A percentile compares a stretch with the other conserved stretches of the same genome.
Conservation (phyloP, 805 yeast genomes). For the Schwanniomyces yamadae region DNA sequence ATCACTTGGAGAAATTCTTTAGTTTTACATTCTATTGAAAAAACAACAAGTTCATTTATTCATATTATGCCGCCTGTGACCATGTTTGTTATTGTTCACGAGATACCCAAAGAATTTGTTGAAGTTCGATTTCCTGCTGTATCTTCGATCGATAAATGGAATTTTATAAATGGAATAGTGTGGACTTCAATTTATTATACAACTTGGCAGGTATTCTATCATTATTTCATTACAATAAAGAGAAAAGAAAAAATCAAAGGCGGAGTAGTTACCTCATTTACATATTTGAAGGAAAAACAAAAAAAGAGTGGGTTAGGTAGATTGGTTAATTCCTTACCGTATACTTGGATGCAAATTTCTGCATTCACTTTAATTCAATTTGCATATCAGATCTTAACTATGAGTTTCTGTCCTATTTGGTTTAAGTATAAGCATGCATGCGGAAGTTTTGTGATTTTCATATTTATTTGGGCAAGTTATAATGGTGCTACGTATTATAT, state of each 20-base stretch:
- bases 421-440: constrained; percentile 68
- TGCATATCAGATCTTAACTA: constrained; percentile 79
- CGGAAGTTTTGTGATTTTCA: constrained; percentile 61
- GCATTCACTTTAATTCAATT: constrained; percentile 88
- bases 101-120: constrained; percentile 51
- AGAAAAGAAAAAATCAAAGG: constrained; percentile 76
- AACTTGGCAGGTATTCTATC: constrained; percentile 87
- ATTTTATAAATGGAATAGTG: constrained; percentile 63
- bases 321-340: constrained; percentile 79
- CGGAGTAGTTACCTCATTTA: constrained; percentile 86
- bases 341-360: constrained; percentile 76
- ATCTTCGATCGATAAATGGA: constrained; percentile 62
- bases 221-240: constrained; percentile 84
- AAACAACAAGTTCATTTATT: constrained; percentile 86
- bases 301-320: constrained; percentile 63
- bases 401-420: constrained; percentile 90
- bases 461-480: constrained; percentile 79
- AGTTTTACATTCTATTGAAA: constrained; percentile 88
- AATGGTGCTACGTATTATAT: constrained; percentile 95
- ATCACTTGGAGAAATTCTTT: constrained; percentile 94
- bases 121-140: constrained; percentile 80
- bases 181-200: constrained; percentile 82
- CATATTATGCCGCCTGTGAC: constrained; percentile 90
- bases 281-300: constrained; percentile 73
- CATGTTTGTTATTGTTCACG: constrained; percentile 83